These are phyloP conservation scores for Backusella circina DNA, from an alignment of 192 early-diverging fungal genomes.

Conservation along the genomic window DNA sequence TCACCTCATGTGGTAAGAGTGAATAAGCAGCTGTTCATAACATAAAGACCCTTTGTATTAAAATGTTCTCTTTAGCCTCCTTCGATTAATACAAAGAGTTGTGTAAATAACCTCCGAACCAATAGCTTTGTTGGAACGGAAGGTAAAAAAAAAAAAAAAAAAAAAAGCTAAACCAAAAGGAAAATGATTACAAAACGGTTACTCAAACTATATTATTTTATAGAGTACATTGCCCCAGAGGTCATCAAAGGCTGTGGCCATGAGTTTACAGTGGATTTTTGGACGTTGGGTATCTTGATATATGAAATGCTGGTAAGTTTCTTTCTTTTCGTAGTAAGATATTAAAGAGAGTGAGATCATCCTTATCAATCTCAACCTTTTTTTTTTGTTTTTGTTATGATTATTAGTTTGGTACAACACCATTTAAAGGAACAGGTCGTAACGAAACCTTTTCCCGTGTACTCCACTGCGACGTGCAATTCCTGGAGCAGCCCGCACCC, in stretches of 20 bases:
- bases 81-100: slow-evolving; percentile 85
- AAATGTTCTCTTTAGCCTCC: slow-evolving; percentile 44
- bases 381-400: background rate
- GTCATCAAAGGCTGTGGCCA: slow-evolving; percentile 95
- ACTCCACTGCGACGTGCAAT: slow-evolving; percentile 75
- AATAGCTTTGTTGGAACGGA: slow-evolving; percentile 99
- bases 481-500: slow-evolving; percentile 49
- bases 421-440: slow-evolving; percentile 92
- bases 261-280: slow-evolving; percentile 96
- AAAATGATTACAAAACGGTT: background rate
- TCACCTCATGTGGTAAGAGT: slow-evolving; percentile 52
- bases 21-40: too few species aligned
- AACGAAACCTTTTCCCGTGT: slow-evolving; percentile 90
- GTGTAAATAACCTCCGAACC: slow-evolving; percentile 84
- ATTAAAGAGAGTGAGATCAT: too few species aligned
- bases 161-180: slow-evolving; percentile 35
- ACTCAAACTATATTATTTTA: background rate
- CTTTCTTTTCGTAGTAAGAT: too few species aligned
- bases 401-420: slow-evolving; percentile 79
- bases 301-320: slow-evolving; percentile 94
- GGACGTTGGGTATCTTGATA: slow-evolving; percentile 97
- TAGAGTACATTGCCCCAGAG: slow-evolving; percentile 98
- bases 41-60: too few species aligned
- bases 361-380: background rate
- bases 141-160: too few species aligned